Evolutionary conservation across 208 protist genomes (phyloP).

Genomic region (Trypanosoma vivax): DNA sequence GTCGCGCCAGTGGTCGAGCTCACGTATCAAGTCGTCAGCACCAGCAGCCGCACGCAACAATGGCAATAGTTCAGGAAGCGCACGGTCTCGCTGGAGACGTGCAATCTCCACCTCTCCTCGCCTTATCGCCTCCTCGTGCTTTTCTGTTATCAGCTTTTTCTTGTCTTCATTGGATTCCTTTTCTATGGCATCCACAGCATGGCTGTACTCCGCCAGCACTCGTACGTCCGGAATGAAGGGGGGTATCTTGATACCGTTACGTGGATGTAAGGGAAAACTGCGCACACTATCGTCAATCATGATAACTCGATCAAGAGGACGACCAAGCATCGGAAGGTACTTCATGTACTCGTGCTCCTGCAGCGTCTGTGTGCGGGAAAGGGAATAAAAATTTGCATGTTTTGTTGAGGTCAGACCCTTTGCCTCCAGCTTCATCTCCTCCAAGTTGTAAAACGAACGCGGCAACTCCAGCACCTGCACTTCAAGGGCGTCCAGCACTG

Average conservation of each 20-base stretch:
- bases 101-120: constrained; percentile 32
- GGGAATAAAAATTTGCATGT: constrained; percentile 77
- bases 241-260: constrained; percentile 63
- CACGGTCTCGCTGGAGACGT: constrained; percentile 36
- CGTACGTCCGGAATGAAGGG: constrained; percentile 51
- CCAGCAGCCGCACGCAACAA: constrained; percentile 49
- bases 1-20: constrained; percentile 78
- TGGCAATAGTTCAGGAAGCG: constrained; percentile 66
- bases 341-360: constrained; percentile 78
- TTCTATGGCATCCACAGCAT: constrained; percentile 13
- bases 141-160: constrained; percentile 14
- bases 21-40: constrained; percentile 41
- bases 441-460: constrained; percentile 58
- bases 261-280: constrained; percentile 81
- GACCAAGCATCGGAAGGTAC: constrained; percentile 82
- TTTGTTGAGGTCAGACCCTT: constrained; percentile 27
- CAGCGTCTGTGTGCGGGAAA: constrained; percentile 80
- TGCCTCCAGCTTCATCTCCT: constrained; percentile 34
- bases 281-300: constrained; percentile 87
- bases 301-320: constrained; percentile 45
- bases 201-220: constrained; percentile 40
- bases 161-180: constrained; percentile 11
- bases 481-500: constrained; percentile 70
- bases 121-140: constrained; percentile 19
- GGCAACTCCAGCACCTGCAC: constrained; percentile 66